Evolutionary conservation across 257 asterid genomes (phyloP), one percentile per base, ranked within the genome.

Genomic region (Agastache rugosa): DNA sequence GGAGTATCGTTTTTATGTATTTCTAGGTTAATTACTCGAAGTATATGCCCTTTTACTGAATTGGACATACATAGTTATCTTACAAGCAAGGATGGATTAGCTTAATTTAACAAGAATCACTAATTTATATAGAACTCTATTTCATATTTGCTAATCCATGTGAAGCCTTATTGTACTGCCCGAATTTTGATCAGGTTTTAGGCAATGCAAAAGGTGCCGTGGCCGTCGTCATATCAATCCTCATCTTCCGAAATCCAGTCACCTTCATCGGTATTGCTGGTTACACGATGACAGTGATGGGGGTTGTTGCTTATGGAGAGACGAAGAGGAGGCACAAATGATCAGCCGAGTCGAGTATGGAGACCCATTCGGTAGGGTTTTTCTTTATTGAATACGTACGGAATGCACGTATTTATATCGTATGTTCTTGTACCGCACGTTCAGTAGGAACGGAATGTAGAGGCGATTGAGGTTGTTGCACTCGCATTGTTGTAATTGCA

Each of bases 201-300:
- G 98, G 99, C 67, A 95, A 95, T 72, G 99, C 99, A n/a, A 95
- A 95, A 76, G 99, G 99, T 0, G 99, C 99, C 0, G 99, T 95
- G 78, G 99, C 98, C 0, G 99, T 95, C 56, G 98, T 95, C n/a
- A 90, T 95, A 63, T 95, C 99, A 8, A 95, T 95, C 63, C 96
- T 95, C 69, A 71, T 95, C 6, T 95, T 95, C 89, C 91, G 74
- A 23, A 95, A 95, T 71, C 99, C 98, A 9, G 97, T 95, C 2
- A 95, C 99, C 1, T 83, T 90, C 35, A 74, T 85, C 8, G 99
- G 99, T 2, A 92, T 95, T 35, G 99, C 96, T 44, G 99, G 99
- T 42, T 95, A 95, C 70, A 76, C 96, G 11, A 84, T 92, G 96
- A 95, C 98, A 0, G 99, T 95, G 60, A 85, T 90, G 96, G 99